Base-by-base conservation (phyloP, 2,329 filamentous ascomycete genomes). In the Aspergillus terreus region DNA sequence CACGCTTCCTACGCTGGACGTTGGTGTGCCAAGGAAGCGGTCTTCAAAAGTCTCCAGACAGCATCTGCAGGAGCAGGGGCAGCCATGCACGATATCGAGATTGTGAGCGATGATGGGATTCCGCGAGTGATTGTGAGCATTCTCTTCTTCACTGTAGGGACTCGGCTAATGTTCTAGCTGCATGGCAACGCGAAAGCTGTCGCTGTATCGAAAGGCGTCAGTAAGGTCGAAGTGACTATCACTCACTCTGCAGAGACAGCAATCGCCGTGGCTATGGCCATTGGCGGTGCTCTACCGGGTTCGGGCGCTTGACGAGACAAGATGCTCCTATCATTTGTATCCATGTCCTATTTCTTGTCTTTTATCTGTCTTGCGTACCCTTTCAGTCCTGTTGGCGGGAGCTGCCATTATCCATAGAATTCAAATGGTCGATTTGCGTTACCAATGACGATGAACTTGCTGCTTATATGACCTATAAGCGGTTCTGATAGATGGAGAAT, bases 1-100 rank as follows among this genome's bases (percentile, higher is more conserved):
- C 90, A 90, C 67, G 89, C 92, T 59, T 49, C 40, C 15, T 49
- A 43, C 12, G 46, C 46, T 4, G 92, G 94, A 43, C 85, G 90
- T 61, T 99, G 94, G 94, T 92, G 87, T 63, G 94, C 94, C 38
- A 99, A 99, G 78, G 94, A 99, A 50, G 57, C 57, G 2, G 56
- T 58, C 5, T 57, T 59, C 45, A 59, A 59, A 36, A 56, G 56
- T 15, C 47, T 59, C 4, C 57, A 54, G 12, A 53, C 56, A 2
- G 9, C 49, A 1, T 55, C 53, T 4, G 43, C 32, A 7, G 57
- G 56, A 6, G 42, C 52, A 12, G 52, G 52, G 14, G 46, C 56
- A 17, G 38, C 50, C 11, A 59, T 59, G 57, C 32, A 48, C 9
- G 47, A 58, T 23, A 58, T 59, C 10, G 57, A 59, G 44, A 54